A percentile compares a stretch with the other conserved stretches of the same genome.
Evolutionary conservation across 2,329 filamentous ascomycete genomes (phyloP).

Genomic region (Fusarium zealandicum): DNA sequence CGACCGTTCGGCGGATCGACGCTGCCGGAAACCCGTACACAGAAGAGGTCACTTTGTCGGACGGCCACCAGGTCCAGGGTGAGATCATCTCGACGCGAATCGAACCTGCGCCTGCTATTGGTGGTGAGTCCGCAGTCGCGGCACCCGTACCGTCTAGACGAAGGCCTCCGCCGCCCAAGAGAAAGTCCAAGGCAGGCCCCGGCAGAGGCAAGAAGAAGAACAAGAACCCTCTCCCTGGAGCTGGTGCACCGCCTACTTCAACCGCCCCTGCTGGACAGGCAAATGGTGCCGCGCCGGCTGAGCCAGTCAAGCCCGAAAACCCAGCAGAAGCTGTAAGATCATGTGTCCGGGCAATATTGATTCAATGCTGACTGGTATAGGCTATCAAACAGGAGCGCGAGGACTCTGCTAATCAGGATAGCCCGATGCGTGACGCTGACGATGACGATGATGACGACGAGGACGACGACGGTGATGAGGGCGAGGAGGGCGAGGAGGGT

Average conservation of each 20-base stretch:
- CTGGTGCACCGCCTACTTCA: conserved; percentile 40
- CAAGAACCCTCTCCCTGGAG: conserved; percentile 57
- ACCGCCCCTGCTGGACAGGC: conserved; percentile 47
- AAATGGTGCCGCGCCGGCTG: conserved; percentile 48
- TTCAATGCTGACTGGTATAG: conserved; percentile 41
- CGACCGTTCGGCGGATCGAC: conserved; percentile 80
- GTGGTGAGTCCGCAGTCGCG: conserved; percentile 60
- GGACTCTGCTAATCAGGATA: conserved; percentile 55
- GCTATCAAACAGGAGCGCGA: conserved; percentile 54
- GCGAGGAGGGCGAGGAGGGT: conserved; percentile 56
- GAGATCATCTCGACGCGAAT: conserved; percentile 74
- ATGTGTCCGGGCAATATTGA: neutral
- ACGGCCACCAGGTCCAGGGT: conserved; percentile 81
- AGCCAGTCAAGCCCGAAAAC: conserved; percentile 50
- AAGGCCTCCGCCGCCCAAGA: conserved; percentile 77
- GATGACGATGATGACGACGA: conserved; percentile 57
- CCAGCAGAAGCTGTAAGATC: conserved; percentile 45
- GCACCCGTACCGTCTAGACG: conserved; percentile 57
- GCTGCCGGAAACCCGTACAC: conserved; percentile 82
- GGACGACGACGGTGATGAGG: conserved; percentile 57
- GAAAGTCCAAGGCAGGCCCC: conserved; percentile 77
- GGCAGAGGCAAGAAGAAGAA: conserved; percentile 83
- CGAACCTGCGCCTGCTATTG: conserved; percentile 52
- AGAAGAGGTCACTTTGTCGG: conserved; percentile 81
- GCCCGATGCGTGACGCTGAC: conserved; percentile 61